These are phyloP conservation scores for Endoconidiophora polonica DNA, from an alignment of 2,329 filamentous ascomycete species.

Conservation along the genomic window DNA sequence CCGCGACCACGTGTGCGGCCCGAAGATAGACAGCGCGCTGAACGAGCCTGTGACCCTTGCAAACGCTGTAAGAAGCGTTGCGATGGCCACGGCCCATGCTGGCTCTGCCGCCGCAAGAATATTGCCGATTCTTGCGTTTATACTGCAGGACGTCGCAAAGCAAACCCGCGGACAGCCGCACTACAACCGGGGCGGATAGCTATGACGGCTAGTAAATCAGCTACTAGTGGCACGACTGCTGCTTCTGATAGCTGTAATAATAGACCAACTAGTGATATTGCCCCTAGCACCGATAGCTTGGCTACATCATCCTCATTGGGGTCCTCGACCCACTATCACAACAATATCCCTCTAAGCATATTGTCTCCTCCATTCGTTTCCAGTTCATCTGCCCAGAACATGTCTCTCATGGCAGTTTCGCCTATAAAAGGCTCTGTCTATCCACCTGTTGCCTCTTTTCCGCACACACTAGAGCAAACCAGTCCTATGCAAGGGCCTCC, in stretches of 20 bases:
- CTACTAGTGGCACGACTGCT: neutral
- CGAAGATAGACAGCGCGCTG: constrained; percentile 30
- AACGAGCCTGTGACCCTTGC: constrained; percentile 19
- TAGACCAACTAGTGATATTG: neutral
- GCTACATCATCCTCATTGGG: too few species aligned
- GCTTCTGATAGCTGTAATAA: neutral
- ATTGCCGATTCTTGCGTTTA: constrained; percentile 5
- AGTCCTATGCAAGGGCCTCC: neutral
- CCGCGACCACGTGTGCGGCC: constrained; percentile 34
- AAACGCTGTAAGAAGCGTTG: constrained; percentile 14
- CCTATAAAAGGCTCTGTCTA: too few species aligned
- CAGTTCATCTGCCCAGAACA: too few species aligned
- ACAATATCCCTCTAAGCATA: too few species aligned
- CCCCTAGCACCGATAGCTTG: neutral
- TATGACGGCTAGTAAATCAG: neutral
- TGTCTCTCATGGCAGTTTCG: too few species aligned
- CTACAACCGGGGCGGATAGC: neutral
- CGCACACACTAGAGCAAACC: neutral
- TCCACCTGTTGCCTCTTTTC: too few species aligned
- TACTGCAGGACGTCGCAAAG: neutral
- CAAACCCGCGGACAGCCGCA: neutral
- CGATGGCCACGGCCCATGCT: constrained; percentile 12
- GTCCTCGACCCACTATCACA: too few species aligned
- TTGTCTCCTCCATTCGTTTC: too few species aligned
- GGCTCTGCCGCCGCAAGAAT: constrained; percentile 11